Base-by-base conservation (phyloP, 2,329 filamentous ascomycete genomes). In the Neofusicoccum kwambonambiense region DNA sequence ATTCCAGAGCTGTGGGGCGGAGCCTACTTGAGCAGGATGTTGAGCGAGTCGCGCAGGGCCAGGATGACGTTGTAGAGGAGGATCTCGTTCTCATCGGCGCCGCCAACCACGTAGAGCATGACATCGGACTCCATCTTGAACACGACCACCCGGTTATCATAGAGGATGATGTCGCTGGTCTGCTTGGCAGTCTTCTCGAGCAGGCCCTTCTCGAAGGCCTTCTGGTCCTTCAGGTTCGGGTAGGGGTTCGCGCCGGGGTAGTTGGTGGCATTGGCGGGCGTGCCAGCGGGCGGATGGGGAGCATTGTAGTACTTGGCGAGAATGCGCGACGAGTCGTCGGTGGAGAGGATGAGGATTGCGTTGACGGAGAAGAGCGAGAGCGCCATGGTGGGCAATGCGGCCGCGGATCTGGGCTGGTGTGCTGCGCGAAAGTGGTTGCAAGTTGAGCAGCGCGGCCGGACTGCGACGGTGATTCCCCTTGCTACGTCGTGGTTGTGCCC, bases 111-210 rank as follows among this genome's bases (percentile, higher is more conserved):
- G 77, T 98, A 98, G 51, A 91, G 87, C 90, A 97, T 97, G 65
- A 98, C 91, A 78, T 99, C 95, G 71, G 91, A 93, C 83, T 99
- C 95, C 82, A 90, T 90, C 87, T 99, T 99, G 85, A 97, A 99
- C 61, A 98, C 89, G 64, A 98, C 92, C 67, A 99, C 90, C 73
- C 92, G 88, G 81, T 96, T 96, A 81, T 99, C 95, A 81, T 97
- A 98, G 64, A 99, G 87, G 71, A 99, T 96, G 73, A 99, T 95
- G 81, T 98, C 95, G 72, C 90, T 92, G 13, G 88, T 93, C 81
- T 96, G 92, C 84, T 98, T 99, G 70, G 91, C 90, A 15, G 95
- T 98, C 86, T 99, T 98, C 74, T 97, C 75, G 66, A 97, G 82
- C 44, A 99, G 86, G 5, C 93, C 95, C 82, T 97, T 97, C 80